A percentile compares a stretch with the other conserved stretches of the same genome.
These are phyloP conservation scores for Penicillium sp. DNA, from an alignment of 2,329 filamentous ascomycete species.

Conservation along the genomic window DNA sequence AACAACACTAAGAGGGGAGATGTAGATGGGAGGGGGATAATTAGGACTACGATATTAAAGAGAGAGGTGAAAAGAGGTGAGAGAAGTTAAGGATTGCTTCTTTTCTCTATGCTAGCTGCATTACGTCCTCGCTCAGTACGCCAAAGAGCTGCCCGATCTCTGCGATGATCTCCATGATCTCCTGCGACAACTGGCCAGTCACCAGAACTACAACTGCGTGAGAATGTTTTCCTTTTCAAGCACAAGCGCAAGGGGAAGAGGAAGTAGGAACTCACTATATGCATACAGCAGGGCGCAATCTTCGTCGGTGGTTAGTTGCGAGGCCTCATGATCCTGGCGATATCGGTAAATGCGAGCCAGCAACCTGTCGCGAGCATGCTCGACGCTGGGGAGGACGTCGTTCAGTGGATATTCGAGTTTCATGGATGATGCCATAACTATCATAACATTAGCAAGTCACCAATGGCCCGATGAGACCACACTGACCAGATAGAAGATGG, in stretches of 20 bases:
- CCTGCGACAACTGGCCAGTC: constrained; percentile 62
- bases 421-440: constrained; percentile 86
- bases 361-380: constrained; percentile 77
- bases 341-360: constrained; percentile 88
- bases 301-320: constrained; percentile 51
- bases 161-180: constrained; percentile 58
- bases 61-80: too few relatives aligned
- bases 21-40: background rate
- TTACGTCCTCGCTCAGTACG: constrained; percentile 63
- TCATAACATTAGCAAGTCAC: constrained; percentile 48
- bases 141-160: constrained; percentile 66
- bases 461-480: background rate
- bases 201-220: constrained; percentile 57
- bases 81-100: background rate
- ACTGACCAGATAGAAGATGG: constrained; percentile 71
- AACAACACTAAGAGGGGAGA: background rate
- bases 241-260: background rate
- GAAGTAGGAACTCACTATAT: constrained; percentile 64
- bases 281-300: constrained; percentile 94
- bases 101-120: constrained; percentile 56
- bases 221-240: background rate
- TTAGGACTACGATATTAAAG: too few relatives aligned
- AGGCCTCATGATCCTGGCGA: constrained; percentile 67
- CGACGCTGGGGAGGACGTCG: constrained; percentile 83
- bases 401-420: constrained; percentile 94